These are phyloP conservation scores for Phytophthora brassicae DNA, from an alignment of 352 stramenopile species.

Conservation along the genomic window DNA sequence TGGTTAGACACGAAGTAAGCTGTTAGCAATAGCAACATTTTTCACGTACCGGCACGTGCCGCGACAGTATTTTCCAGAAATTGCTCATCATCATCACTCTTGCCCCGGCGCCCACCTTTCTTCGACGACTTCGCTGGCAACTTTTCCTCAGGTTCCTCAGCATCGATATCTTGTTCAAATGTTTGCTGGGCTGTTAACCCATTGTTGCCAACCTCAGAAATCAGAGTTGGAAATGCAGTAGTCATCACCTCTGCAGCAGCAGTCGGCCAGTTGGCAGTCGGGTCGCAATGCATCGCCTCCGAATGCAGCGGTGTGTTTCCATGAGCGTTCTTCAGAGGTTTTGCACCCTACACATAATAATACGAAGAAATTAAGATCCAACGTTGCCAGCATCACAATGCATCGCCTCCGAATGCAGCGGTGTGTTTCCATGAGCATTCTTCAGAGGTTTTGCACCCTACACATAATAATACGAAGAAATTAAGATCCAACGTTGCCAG, in stretches of 20 bases:
- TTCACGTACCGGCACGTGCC: constrained; percentile 50
- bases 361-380: no score
- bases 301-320: constrained; percentile 72
- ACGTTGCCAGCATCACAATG: no score
- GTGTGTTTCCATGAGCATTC: constrained; percentile 60
- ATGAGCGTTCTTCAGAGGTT: constrained; percentile 53
- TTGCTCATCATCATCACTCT: constrained; percentile 30
- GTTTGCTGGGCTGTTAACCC: constrained; percentile 62
- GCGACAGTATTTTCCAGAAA: constrained; percentile 50
- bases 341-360: no score
- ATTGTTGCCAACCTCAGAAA: constrained; percentile 52
- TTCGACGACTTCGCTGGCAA: constrained; percentile 21
- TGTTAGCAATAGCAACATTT: background rate
- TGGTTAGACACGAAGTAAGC: no score
- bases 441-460: constrained; percentile 64
- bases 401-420: constrained; percentile 77
- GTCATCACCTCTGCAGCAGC: constrained; percentile 42
- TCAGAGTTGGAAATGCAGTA: constrained; percentile 58
- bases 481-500: background rate
- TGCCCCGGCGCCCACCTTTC: constrained; percentile 34
- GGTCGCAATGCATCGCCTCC: constrained; percentile 77
- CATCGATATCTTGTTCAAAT: constrained; percentile 66
- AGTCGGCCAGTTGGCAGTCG: constrained; percentile 55
- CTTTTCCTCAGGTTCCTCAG: constrained; percentile 42
- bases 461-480: background rate